phyloP scores from a whole-genome alignment of 352 stramenopile genomes.

The Pythium dissimile region DNA sequence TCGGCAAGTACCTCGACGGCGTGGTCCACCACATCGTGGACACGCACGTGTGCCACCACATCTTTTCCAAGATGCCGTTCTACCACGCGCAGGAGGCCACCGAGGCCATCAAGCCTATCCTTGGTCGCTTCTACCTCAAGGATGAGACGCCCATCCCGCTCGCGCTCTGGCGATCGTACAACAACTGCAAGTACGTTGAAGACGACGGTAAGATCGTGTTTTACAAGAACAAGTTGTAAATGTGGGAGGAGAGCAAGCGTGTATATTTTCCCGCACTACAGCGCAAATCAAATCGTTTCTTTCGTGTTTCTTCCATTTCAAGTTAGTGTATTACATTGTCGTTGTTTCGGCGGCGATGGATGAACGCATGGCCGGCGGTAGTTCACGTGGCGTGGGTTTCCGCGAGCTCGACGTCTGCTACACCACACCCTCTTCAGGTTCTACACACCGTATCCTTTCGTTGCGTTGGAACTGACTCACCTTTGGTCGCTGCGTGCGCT shows the following conservation, averaged over 20 bases:
- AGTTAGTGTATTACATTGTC: no score
- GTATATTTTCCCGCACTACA: no score
- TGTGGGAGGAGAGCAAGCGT: background rate
- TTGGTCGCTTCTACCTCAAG: slow-evolving; percentile 96
- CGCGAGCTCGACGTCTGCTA: no score
- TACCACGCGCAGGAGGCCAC: slow-evolving; percentile 97
- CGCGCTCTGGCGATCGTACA: slow-evolving; percentile 92
- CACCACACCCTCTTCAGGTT: no score
- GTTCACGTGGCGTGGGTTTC: no score
- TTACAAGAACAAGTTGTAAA: slow-evolving; percentile 76
- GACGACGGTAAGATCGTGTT: slow-evolving; percentile 89
- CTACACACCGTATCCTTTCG: no score
- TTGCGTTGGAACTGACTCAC: no score
- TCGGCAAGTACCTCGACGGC: slow-evolving; percentile 94
- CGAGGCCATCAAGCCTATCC: slow-evolving; percentile 88
- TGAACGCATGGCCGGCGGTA: no score
- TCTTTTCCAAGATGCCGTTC: slow-evolving; percentile 99
- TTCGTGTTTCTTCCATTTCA: no score
- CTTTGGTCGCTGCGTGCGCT: background rate
- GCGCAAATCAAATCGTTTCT: no score
- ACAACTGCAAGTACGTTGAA: slow-evolving; percentile 94
- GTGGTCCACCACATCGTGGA: slow-evolving; percentile 97
- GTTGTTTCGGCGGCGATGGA: no score
- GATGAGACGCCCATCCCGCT: slow-evolving; percentile 86
- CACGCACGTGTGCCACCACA: slow-evolving; percentile 98